These are phyloP conservation scores for Sarcodon sp. DNA, from an alignment of 768 basidiomycete genomes.

Conservation along the genomic window DNA sequence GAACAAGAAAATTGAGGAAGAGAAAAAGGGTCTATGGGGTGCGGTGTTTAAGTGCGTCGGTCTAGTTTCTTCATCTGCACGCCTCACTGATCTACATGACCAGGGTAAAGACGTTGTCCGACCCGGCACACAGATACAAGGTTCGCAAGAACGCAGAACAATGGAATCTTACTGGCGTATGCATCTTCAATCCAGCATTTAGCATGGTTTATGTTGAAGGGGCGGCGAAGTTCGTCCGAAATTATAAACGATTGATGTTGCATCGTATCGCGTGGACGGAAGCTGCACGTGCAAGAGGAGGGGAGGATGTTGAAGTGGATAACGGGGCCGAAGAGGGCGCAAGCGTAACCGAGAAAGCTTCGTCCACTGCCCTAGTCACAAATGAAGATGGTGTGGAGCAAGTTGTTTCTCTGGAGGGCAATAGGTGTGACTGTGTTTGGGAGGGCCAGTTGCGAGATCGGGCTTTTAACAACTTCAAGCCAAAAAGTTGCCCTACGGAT, in stretches of 20 bases:
- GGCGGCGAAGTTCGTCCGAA: slow-evolving; percentile 69
- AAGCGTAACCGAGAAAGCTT: slow-evolving; percentile 9
- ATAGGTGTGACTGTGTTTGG: slow-evolving; percentile 88
- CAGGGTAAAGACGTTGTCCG: slow-evolving; percentile 80
- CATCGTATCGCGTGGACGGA: slow-evolving; percentile 92
- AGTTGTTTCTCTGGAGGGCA: slow-evolving; percentile 59
- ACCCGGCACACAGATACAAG: slow-evolving; percentile 92
- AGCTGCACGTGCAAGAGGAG: slow-evolving; percentile 66
- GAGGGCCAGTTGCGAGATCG: slow-evolving; percentile 81
- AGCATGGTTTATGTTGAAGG: slow-evolving; percentile 92
- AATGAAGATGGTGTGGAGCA: slow-evolving; percentile 17
- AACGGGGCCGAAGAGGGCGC: slow-evolving; percentile 25
- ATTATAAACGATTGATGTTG: slow-evolving; percentile 81
- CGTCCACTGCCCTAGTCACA: background rate
- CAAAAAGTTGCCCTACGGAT: slow-evolving; percentile 77
- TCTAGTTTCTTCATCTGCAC: background rate
- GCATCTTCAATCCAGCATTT: slow-evolving; percentile 84
- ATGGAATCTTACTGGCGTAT: slow-evolving; percentile 74
- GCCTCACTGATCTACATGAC: background rate
- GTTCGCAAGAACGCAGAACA: slow-evolving; percentile 95
- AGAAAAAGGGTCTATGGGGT: slow-evolving; percentile 71
- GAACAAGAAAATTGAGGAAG: slow-evolving; percentile 75
- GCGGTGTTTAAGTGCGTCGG: slow-evolving; percentile 81
- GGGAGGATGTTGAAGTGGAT: slow-evolving; percentile 58
- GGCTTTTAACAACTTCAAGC: slow-evolving; percentile 68